Conservation (phyloP, 1,139 yeast species). For the Yamadazyma taylorii region DNA sequence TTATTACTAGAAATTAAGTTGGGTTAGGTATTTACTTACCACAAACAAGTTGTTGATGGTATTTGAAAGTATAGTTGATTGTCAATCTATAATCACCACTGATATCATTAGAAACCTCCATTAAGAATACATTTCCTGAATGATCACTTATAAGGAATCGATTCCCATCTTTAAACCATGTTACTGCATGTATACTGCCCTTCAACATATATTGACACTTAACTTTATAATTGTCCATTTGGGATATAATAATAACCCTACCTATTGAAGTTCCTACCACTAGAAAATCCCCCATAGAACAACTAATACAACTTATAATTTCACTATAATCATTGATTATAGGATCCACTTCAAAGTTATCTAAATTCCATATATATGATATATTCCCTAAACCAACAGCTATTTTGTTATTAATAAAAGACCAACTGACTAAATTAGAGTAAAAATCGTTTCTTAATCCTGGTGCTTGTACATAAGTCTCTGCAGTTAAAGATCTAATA, state of each 20-base stretch:
- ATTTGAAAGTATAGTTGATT: constrained; percentile 32
- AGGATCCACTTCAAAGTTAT: constrained; percentile 38
- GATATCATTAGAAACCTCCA: constrained; percentile 30
- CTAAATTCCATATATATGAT: constrained; percentile 68
- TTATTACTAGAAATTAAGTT: too few species aligned
- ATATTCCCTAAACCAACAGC: constrained; percentile 69
- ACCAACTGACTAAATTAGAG: constrained; percentile 78
- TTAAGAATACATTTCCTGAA: constrained; percentile 55
- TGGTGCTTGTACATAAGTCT: constrained; percentile 59
- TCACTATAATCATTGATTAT: constrained; percentile 29
- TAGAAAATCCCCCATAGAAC: constrained; percentile 45
- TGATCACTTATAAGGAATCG: constrained; percentile 68
- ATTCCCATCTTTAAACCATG: constrained; percentile 55
- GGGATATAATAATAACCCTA: constrained; percentile 23
- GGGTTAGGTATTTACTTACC: too few species aligned
- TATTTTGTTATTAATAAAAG: constrained; percentile 47
- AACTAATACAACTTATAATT: constrained; percentile 58
- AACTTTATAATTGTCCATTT: constrained; percentile 11
- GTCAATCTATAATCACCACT: constrained; percentile 10
- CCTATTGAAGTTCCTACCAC: constrained; percentile 53
- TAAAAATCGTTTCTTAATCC: constrained; percentile 79
- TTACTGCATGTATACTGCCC: constrained; percentile 56
- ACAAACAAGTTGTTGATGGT: constrained; percentile 68
- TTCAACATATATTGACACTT: constrained; percentile 3
- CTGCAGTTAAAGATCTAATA: too few species aligned